These are phyloP conservation scores for Acanthamoeba culbertsoni DNA, from an alignment of 208 protist species.

Conservation along the genomic window DNA sequence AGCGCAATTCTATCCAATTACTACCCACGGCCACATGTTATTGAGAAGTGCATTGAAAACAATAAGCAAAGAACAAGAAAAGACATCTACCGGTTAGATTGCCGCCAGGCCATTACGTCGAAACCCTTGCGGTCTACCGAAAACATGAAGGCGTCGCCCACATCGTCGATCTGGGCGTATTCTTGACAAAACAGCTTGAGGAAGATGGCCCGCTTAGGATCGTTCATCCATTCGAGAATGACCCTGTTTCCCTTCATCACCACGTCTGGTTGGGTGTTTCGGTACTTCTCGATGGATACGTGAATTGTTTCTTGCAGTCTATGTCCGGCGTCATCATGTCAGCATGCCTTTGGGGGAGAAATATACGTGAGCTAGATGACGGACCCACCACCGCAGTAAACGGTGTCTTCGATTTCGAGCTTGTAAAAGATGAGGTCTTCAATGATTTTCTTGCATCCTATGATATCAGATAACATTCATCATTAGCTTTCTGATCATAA, in stretches of 20 bases:
- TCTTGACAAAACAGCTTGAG: conserved; percentile 44
- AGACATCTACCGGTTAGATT: conserved; percentile 9
- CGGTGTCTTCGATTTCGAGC: background rate
- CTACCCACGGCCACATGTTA: background rate
- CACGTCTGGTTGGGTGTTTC: background rate
- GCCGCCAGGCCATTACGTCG: conserved; percentile 38
- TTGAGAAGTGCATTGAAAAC: too few species aligned
- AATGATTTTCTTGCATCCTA: background rate
- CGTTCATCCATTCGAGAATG: conserved; percentile 49
- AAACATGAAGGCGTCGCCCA: conserved; percentile 53
- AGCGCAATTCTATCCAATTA: conserved; percentile 2
- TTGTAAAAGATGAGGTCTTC: conserved; percentile 33
- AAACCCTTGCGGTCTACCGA: conserved; percentile 10
- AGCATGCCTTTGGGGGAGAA: too few species aligned
- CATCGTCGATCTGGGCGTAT: background rate
- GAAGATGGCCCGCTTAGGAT: background rate
- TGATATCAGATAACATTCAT: background rate
- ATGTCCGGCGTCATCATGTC: too few species aligned
- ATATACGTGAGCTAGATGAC: too few species aligned
- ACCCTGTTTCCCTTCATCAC: background rate
- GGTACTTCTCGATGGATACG: background rate
- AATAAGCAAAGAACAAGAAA: background rate
- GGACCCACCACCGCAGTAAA: conserved; percentile 32
- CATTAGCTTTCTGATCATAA: too few species aligned
- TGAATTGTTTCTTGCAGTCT: conserved; percentile 30